Evolutionary conservation across 306 rosid genomes (phyloP), one percentile per base, ranked within the genome.

Genomic region (Hippophae tibetana): DNA sequence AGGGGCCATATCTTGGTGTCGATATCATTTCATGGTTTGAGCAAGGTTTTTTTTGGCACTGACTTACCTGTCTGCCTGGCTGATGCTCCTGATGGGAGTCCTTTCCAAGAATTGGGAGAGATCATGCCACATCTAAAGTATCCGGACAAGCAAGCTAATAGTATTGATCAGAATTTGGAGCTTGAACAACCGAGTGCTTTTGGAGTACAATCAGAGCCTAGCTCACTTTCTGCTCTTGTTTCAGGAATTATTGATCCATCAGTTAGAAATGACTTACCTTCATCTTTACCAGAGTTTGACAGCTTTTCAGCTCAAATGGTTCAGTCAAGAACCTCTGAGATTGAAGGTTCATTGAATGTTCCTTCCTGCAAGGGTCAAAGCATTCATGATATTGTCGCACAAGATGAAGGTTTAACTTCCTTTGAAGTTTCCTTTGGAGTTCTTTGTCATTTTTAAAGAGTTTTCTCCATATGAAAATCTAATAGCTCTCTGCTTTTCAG

Each of bases 11-110:
- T 67, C 44, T 78, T 27, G 87, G 84, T 70, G 77, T 65, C 9
- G 87, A 82, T 73, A 82, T 82, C 26, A 57, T 82, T 58, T 72
- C 75, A 50, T 82, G 87, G 87, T 69, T 78, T 68, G 87, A 82
- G 55, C 87, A 82, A 75, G 77, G 81, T 0, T 82, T 78, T 78
- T 66, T 82, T 82, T 51, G 87, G 87, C n/a, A 69, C 73, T 25
- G 79, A 82, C 72, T 69, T 82, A 50, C 87, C 66, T 18, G 84
- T 82, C 63, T 81, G 87, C 49, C 56, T 78, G 45, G 76, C 73
- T 18, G 84, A 78, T 61, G 72, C 81, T 53, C 69, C 81, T 9
- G 87, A 78, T 52, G 81, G 66, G 63, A 65, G 77, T 6, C 65
- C 77, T 40, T 82, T 82, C 58, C 63, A 27, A n/a, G 81, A 75